phyloP scores from a whole-genome alignment of 306 rosid species.

The Citrullus colocynthis region DNA sequence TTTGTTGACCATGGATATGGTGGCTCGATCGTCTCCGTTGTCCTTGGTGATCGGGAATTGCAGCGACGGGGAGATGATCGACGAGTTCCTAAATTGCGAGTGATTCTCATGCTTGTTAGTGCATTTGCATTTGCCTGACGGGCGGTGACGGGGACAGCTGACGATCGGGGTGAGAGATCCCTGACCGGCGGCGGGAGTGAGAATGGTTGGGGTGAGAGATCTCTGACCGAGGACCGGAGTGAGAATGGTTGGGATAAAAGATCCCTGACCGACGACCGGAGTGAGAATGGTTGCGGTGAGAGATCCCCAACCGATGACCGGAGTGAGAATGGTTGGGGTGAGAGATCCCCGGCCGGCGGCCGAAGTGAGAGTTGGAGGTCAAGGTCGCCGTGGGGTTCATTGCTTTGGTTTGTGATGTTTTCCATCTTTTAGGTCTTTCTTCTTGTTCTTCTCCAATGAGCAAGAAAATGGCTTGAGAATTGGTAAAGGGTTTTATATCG shows the following conservation, averaged over 20 bases:
- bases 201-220: neutral
- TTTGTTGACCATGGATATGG: slow-evolving; percentile 46
- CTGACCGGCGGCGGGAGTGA: no score
- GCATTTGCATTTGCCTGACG: neutral
- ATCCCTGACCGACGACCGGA: neutral
- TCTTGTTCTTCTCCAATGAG: neutral
- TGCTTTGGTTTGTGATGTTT: neutral
- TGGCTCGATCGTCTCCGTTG: neutral
- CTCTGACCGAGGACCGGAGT: neutral
- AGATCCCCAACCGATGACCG: no score
- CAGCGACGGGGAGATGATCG: neutral
- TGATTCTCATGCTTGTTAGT: neutral
- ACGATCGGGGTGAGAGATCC: no score
- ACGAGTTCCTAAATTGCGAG: neutral
- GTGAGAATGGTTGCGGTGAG: no score
- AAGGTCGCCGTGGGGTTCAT: neutral
- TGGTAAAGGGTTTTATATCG: neutral
- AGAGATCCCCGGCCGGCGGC: neutral
- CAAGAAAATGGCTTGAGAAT: no score
- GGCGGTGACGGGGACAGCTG: neutral
- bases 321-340: no score
- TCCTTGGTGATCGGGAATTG: neutral
- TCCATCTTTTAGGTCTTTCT: neutral
- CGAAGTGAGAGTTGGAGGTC: neutral
- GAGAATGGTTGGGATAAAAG: neutral